Conservation (phyloP, 179 eudicot species). For the Camellia oleifera region DNA sequence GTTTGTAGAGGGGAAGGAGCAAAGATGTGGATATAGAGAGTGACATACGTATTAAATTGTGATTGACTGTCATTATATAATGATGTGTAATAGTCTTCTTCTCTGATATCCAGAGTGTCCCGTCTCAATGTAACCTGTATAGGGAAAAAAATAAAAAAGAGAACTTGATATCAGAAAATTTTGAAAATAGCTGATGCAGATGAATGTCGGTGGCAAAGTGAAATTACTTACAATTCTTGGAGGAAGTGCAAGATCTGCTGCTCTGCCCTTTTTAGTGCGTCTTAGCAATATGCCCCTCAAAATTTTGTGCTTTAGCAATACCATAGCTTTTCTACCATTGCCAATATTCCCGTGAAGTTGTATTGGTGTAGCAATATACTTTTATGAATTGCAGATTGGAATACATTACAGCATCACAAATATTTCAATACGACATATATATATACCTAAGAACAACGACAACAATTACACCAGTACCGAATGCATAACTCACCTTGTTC, state of each 20-base stretch:
- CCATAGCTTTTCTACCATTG: slow-evolving; percentile 68
- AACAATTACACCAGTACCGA: not conserved
- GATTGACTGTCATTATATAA: slow-evolving; percentile 61
- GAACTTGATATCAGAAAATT: not conserved
- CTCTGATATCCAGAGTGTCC: slow-evolving; percentile 58
- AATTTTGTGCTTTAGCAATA: slow-evolving; percentile 70
- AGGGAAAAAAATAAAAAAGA: slow-evolving; percentile 5
- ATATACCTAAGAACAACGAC: not conserved
- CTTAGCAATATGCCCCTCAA: slow-evolving; percentile 68
- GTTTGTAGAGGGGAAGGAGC: not conserved
- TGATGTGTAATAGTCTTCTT: slow-evolving; percentile 64
- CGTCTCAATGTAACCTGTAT: slow-evolving; percentile 52
- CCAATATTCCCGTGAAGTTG: slow-evolving; percentile 38
- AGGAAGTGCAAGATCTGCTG: slow-evolving; percentile 91
- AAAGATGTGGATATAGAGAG: not conserved
- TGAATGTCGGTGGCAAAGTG: not conserved
- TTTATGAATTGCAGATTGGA: slow-evolving; percentile 16
- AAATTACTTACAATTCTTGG: slow-evolving; percentile 68
- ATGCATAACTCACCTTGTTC: slow-evolving; percentile 63
- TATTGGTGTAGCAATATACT: slow-evolving; percentile 58
- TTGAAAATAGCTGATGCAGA: not conserved
- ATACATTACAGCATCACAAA: slow-evolving; percentile 5
- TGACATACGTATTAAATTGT: slow-evolving; percentile 20
- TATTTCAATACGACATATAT: not conserved
- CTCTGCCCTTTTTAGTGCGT: slow-evolving; percentile 90